A percentile compares a stretch with the other conserved stretches of the same genome.
Conservation (phyloP, 345 rosid species). For the Psidium guajava region DNA sequence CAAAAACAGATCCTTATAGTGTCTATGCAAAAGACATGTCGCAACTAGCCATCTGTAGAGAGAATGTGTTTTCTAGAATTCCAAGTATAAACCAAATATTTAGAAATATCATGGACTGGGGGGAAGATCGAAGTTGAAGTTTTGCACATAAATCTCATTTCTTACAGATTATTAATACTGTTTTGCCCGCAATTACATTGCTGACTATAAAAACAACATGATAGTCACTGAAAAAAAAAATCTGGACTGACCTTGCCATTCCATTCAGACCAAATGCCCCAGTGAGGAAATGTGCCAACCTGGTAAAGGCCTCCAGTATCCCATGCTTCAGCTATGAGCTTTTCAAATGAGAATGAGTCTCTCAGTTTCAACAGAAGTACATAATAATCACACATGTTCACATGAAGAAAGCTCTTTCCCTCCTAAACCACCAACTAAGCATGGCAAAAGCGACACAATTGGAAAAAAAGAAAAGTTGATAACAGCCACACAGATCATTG, state of each 20-base stretch:
- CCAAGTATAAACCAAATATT: not conserved
- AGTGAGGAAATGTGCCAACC: slow-evolving; percentile 94
- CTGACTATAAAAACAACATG: not conserved
- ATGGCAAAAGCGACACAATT: not conserved
- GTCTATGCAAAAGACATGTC: not conserved
- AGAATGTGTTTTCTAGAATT: not conserved
- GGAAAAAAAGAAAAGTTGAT: not conserved
- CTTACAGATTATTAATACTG: not conserved
- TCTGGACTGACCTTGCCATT: slow-evolving; percentile 79
- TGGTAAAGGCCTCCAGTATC: slow-evolving; percentile 94
- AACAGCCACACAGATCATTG: not conserved
- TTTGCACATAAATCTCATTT: not conserved
- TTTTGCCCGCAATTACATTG: not conserved
- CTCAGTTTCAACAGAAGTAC: not conserved
- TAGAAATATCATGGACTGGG: not conserved
- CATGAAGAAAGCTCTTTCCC: not conserved
- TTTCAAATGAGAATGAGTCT: slow-evolving; percentile 10
- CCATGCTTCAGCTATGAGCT: slow-evolving; percentile 99
- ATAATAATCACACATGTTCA: not conserved
- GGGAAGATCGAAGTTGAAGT: not conserved
- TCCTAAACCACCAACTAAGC: not conserved
- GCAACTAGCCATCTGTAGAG: not conserved
- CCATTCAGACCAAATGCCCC: slow-evolving; percentile 99
- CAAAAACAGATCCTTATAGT: not conserved
- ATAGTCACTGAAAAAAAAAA: not conserved